Conservation (phyloP, 2,329 filamentous ascomycete species). For the Canariomyces notabilis region DNA sequence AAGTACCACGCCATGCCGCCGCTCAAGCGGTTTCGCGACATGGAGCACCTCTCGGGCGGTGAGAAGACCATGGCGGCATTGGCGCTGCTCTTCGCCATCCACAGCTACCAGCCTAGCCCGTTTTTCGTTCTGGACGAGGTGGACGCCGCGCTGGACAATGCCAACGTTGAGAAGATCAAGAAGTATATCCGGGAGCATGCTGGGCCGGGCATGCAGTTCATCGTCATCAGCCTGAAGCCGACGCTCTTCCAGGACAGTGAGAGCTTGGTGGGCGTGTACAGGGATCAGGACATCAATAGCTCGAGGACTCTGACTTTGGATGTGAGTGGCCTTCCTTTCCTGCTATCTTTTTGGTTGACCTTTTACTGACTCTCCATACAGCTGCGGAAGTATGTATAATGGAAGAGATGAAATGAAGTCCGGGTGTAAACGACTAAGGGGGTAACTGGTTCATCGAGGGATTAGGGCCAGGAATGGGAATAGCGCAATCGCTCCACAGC, state of each 20-base stretch:
- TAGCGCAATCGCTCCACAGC: too few species aligned
- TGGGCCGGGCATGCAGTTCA: conserved; percentile 96
- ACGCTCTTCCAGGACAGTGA: conserved; percentile 95
- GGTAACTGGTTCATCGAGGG: too few species aligned
- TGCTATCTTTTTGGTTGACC: background rate
- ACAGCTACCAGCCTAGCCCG: conserved; percentile 89
- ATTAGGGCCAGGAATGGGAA: too few species aligned
- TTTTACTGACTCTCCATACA: conserved; percentile 14
- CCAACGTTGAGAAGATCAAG: conserved; percentile 92
- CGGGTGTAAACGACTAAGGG: too few species aligned
- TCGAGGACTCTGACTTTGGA: conserved; percentile 88
- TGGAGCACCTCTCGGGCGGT: conserved; percentile 95
- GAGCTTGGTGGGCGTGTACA: conserved; percentile 89
- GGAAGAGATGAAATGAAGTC: background rate
- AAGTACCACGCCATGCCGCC: conserved; percentile 99
- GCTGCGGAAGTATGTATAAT: conserved; percentile 13
- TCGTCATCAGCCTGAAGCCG: conserved; percentile 94
- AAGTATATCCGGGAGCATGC: conserved; percentile 94
- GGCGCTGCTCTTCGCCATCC: conserved; percentile 93
- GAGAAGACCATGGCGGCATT: conserved; percentile 99
- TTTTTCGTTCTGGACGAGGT: conserved; percentile 99
- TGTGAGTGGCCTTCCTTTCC: conserved; percentile 57
- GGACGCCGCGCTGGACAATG: conserved; percentile 95
- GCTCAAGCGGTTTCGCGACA: conserved; percentile 95
- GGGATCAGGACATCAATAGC: conserved; percentile 90